A percentile compares a stretch with the other conserved stretches of the same genome.
Evolutionary conservation across 1,139 yeast species (phyloP).

Genomic region (Taphrina deformans): DNA sequence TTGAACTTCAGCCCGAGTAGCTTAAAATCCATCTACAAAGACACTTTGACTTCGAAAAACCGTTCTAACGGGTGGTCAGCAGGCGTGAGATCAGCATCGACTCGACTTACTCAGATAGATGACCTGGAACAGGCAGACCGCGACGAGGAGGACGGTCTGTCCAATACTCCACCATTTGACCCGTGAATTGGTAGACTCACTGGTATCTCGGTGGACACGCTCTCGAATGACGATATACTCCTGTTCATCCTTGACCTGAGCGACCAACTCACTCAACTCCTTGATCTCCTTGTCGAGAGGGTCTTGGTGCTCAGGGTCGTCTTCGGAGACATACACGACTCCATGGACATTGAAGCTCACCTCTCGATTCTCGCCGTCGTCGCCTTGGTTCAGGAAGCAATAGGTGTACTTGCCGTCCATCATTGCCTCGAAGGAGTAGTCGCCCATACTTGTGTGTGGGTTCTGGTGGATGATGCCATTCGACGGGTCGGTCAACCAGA

Average conservation of each 20-base stretch:
- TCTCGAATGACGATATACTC: slow-evolving; percentile 92
- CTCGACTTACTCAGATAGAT: slow-evolving; percentile 23
- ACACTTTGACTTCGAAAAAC: slow-evolving; percentile 80
- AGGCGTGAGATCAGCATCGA: not conserved
- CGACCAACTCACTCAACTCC: slow-evolving; percentile 70
- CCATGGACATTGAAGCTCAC: slow-evolving; percentile 96
- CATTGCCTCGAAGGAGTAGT: slow-evolving; percentile 64
- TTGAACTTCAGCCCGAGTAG: too few species aligned
- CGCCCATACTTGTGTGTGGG: slow-evolving; percentile 74
- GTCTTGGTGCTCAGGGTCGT: slow-evolving; percentile 62
- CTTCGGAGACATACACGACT: slow-evolving; percentile 79
- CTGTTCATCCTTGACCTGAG: slow-evolving; percentile 83
- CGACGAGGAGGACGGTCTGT: slow-evolving; percentile 81
- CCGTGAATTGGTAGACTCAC: slow-evolving; percentile 88
- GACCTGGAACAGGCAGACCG: slow-evolving; percentile 87
- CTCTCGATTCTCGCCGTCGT: slow-evolving; percentile 70
- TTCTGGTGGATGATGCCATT: slow-evolving; percentile 53
- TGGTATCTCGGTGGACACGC: slow-evolving; percentile 96
- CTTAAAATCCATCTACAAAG: not conserved
- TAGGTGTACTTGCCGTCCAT: slow-evolving; percentile 74
- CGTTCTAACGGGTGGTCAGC: slow-evolving; percentile 49
- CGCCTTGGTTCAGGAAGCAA: slow-evolving; percentile 79
- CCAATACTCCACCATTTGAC: slow-evolving; percentile 98
- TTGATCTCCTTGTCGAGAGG: slow-evolving; percentile 83
- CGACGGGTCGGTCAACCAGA: slow-evolving; percentile 63